A percentile compares a stretch with the other conserved stretches of the same genome.
Evolutionary conservation across 2,329 filamentous ascomycete species (phyloP).

Genomic region (Epichloe bromicola): DNA sequence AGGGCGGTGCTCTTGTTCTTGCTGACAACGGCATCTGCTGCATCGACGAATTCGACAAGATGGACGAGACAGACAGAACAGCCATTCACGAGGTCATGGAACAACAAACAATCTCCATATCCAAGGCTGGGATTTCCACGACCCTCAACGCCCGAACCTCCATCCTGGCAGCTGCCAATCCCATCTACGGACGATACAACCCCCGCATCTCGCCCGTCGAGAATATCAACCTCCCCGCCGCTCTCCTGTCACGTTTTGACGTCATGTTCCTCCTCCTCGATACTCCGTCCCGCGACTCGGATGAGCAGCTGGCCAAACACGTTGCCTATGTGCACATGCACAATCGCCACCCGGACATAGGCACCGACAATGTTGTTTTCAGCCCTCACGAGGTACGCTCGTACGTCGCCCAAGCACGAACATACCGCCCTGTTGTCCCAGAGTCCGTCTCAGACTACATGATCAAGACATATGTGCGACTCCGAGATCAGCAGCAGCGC

Average conservation of each 20-base stretch:
- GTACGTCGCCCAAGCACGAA: constrained; percentile 86
- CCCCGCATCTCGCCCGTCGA: constrained; percentile 96
- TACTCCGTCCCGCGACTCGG: constrained; percentile 75
- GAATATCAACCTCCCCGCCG: constrained; percentile 98
- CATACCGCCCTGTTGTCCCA: constrained; percentile 76
- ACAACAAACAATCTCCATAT: constrained; percentile 76
- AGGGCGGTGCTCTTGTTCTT: constrained; percentile 66
- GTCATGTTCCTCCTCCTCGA: constrained; percentile 94
- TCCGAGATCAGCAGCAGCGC: constrained; percentile 82
- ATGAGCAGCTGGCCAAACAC: constrained; percentile 89
- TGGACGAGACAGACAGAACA: constrained; percentile 72
- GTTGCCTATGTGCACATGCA: constrained; percentile 97
- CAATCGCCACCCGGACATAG: constrained; percentile 74
- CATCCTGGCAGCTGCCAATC: constrained; percentile 91
- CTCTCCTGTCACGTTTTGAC: constrained; percentile 92
- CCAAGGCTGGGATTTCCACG: constrained; percentile 56
- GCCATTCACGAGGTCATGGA: constrained; percentile 85
- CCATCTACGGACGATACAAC: constrained; percentile 95
- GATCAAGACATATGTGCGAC: constrained; percentile 88
- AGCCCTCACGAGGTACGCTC: constrained; percentile 86
- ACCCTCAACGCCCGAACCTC: constrained; percentile 93
- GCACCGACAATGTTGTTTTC: constrained; percentile 56
- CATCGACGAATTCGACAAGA: constrained; percentile 82
- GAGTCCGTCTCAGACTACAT: constrained; percentile 87
- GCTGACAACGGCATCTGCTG: constrained; percentile 78